Evolutionary conservation across 306 rosid genomes (phyloP), one percentile per base, ranked within the genome.

Genomic region (Ormosia emarginata): DNA sequence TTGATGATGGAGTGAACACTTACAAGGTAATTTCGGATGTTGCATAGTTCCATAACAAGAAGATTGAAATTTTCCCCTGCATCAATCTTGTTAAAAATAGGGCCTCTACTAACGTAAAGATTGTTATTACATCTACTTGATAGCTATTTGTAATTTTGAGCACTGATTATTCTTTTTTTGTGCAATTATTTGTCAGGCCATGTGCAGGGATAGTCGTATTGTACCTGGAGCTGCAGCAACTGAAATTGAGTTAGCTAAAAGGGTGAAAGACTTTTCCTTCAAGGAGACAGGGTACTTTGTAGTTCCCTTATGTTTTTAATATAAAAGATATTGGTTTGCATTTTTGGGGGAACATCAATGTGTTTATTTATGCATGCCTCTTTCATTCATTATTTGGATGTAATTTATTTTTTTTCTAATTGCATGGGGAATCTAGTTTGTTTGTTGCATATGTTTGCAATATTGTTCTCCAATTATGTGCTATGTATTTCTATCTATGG

Each of bases 171-270:
- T 71, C 50, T 70, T 49, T 44, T 49, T 49, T 30, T 40, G 77
- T 78, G 52, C 74, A 69, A 83, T 77, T 82, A 32, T 50, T 67
- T 82, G 34, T 81, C 75, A 95, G 98, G 98, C 99, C 52, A 93
- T 93, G 98, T 94, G 98, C 77, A 89, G 89, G 86, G 97, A 95
- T 75, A 95, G 99, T 86, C 94, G 99, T 9, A 85, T 66, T 41
- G 93, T 95, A 78, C 96, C 99, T 57, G 99, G 98, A 62, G 98
- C 94, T 73, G 94, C 97, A 5, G 97, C 98, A 52, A 95, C 98
- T 43, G 97, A 95, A 89, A 95, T 95, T 74, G 98, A 95, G 90
- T 79, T 93, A 66, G 99, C 97, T 62, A 90, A 58, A 86, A 87
- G 92, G 82, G 90, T 95, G 63, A 95, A 95, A 84, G 99, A 95